Percentiles rank a stretch among this genome's conserved stretches.
Conservation (phyloP, 2,329 filamentous ascomycete genomes). For the Cladosporium colombiae region DNA sequence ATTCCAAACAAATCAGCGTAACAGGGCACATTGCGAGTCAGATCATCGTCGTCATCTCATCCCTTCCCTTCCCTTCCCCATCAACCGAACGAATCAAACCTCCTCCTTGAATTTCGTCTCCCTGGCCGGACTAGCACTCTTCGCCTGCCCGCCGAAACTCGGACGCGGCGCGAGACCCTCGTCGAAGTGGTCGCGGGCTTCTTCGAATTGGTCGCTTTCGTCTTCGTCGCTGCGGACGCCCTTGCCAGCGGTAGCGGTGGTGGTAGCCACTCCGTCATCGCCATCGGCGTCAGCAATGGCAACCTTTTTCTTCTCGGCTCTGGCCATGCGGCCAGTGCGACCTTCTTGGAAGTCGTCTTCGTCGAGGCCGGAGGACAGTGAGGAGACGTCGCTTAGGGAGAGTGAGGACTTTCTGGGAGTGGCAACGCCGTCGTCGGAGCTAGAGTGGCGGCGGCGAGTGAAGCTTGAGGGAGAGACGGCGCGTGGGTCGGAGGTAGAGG, state of each 20-base stretch:
- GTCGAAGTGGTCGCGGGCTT: constrained; percentile 54
- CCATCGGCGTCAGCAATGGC: constrained; percentile 25
- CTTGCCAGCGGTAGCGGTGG: constrained; percentile 25
- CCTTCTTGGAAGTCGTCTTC: constrained; percentile 34
- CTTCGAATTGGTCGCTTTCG: constrained; percentile 53
- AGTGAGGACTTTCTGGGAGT: constrained; percentile 20
- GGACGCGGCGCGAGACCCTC: constrained; percentile 47
- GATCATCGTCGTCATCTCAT: too few relatives aligned
- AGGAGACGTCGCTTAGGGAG: constrained; percentile 28
- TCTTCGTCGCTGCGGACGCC: constrained; percentile 38
- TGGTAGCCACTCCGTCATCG: constrained; percentile 14
- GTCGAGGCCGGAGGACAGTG: constrained; percentile 32
- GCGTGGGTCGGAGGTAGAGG: constrained; percentile 13
- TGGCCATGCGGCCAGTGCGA: constrained; percentile 39
- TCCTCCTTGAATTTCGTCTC: constrained; percentile 63
- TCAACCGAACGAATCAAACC: too few relatives aligned
- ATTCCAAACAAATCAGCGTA: background rate
- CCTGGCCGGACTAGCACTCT: constrained; percentile 54
- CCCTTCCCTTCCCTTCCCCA: too few relatives aligned
- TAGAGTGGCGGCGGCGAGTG: constrained; percentile 23
- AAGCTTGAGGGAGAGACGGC: constrained; percentile 31
- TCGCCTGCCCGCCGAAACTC: constrained; percentile 38
- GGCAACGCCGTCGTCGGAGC: background rate
- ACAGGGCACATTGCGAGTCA: background rate
- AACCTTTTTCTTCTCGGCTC: constrained; percentile 23